Conservation (phyloP, 2,329 filamentous ascomycete genomes). For the Fusarium staphyleae region DNA sequence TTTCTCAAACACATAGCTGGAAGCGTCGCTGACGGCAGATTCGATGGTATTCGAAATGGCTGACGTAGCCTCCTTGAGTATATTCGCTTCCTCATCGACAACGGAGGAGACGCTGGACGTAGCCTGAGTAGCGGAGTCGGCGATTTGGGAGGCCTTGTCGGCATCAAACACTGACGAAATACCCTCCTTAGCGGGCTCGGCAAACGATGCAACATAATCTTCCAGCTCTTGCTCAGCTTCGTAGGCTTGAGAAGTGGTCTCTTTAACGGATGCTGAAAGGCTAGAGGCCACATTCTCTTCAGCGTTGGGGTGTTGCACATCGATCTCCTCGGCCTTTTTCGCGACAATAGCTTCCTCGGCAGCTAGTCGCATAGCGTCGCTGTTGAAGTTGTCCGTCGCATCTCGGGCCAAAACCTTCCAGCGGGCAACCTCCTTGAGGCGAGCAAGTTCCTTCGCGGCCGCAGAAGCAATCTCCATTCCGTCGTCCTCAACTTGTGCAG, state of each 20-base stretch:
- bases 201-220: constrained; percentile 32
- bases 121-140: constrained; percentile 6
- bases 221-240: constrained; percentile 32
- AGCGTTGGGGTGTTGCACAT: constrained; percentile 42
- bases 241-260: constrained; percentile 18
- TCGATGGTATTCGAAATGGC: constrained; percentile 15
- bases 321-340: constrained; percentile 27
- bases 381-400: constrained; percentile 78
- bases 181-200: constrained; percentile 22
- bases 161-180: constrained; percentile 5
- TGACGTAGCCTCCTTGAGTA: constrained; percentile 24
- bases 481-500: constrained; percentile 73
- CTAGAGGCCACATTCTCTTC: constrained; percentile 36
- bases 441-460: constrained; percentile 79
- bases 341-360: constrained; percentile 20
- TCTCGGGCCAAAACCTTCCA: constrained; percentile 85
- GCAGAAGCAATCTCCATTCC: constrained; percentile 82
- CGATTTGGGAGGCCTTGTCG: constrained; percentile 6
- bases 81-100: constrained; percentile 18
- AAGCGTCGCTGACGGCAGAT: constrained; percentile 26
- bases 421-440: constrained; percentile 81
- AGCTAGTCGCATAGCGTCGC: constrained; percentile 64
- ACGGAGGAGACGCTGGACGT: constrained; percentile 16
- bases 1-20: constrained; percentile 19
- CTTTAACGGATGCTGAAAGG: constrained; percentile 19